Base-by-base conservation (phyloP, 2,329 filamentous ascomycete species). In the Mycocentrospora acerina region DNA sequence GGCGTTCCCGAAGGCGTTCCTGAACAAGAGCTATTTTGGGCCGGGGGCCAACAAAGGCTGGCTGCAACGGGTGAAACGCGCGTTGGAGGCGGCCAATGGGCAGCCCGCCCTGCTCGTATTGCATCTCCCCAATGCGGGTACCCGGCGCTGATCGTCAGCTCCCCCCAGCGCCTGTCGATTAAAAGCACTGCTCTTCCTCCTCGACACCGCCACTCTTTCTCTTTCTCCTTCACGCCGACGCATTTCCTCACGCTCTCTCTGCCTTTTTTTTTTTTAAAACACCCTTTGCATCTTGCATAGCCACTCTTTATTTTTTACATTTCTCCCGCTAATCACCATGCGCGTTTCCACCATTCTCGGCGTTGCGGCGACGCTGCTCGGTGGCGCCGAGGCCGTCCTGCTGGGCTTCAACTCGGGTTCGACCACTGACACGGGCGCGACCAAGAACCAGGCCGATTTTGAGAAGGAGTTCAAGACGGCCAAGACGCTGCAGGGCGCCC, bases 401-500 rank as follows among this genome's bases (percentile, higher is more conserved):
- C 40, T 64, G 26, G 62, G 62, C 24, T 66, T 66, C 48, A 66
- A 66, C 46, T 62, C 58, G 10, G 62, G 62, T 18, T 54, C 60
- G 8, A 57, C 62, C 10, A 49, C 46, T 34, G 60, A 60, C 35
- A 48, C 39, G n/a, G 48, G 51, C 37, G 48, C 43, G 22, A 46
- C 73, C 57, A 85, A 86, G 72, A 57, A 58, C 39, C 78, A 87
- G 64, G 55, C 74, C 3, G 82, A 87, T 58, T 90, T 85, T 66
- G 80, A 86, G 71, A 70, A 75, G 55, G 79, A 86, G 68, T 88
- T 88, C 76, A 77, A 73, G 52, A 71, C 76, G 1, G 83, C 85
- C 10, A 74, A 81, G 52, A 72, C 70, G 35, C 79, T 90, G 7
- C 70, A 74, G 22, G 82, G 82, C 34, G 80, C 83, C 26, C 70